Evolutionary conservation across 192 early-diverging fungal species (phyloP), one percentile per base, ranked within the genome.

Genomic region (Coemansia biformis): DNA sequence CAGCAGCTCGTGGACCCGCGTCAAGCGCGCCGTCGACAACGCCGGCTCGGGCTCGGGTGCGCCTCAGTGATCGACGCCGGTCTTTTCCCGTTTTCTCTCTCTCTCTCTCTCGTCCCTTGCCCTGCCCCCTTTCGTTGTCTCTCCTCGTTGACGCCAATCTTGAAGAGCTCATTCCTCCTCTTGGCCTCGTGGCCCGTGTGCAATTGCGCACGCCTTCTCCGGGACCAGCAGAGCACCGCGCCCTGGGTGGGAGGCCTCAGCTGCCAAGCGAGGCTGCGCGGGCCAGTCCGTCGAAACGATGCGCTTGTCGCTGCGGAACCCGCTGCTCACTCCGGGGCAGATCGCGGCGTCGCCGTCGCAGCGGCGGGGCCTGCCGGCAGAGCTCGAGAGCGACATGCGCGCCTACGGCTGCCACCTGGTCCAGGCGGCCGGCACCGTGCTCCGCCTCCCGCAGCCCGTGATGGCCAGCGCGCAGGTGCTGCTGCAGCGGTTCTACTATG

Each of bases 391-490:
- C 14, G 78, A 90, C 43, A 52, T 97, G 46, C 76, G 88, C 1
- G 76, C 80, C 6, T 64, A 87, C 24, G 92, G 87, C 12, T 88
- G 85, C 48, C 81, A 92, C 49, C 74, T 96, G 33, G 89, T 97
- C 33, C 82, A 92, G 42, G 78, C 81, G 19, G 81, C 86, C 1
- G 92, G 91, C 9, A 87, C 91, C 17, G 63, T 96, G 0, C 65
- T 75, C 12, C 36, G 55, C 60, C 92, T 93, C 15, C 92, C 94
- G 7, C 96, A 99, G 43, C 84, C 86, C 10, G 86, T 90, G 1
- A 88, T 93, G 79, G 92, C 93, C n/a, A 95, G 91, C 31, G 92
- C 93, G 2, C 93, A 97, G 61, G 86, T 93, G 1, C 71, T 99
- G 31, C 84, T 98, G 24, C 89, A 94, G 41, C 85, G 94, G 1